A percentile compares a stretch with the other conserved stretches of the same genome.
Evolutionary conservation across 495 filamentous ascomycete genomes (phyloP).

Genomic region (Friedmanniomyces endolithicus): DNA sequence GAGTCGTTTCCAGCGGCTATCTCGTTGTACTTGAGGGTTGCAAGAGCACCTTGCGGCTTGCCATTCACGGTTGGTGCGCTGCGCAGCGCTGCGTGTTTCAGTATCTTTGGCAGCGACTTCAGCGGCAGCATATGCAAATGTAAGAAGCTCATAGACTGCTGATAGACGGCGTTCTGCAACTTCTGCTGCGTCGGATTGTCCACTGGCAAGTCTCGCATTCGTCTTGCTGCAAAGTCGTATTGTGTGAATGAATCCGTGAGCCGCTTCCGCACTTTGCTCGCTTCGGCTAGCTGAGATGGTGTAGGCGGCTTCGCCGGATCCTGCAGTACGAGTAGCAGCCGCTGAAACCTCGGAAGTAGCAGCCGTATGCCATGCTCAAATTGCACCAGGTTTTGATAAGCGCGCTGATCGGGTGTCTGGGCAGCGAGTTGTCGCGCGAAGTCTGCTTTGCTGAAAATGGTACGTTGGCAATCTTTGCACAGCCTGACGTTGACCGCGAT

Average conservation of each 20-base stretch:
- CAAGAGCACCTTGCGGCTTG: slow-evolving; percentile 35
- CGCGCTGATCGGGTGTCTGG: slow-evolving; percentile 62
- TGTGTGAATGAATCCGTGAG: slow-evolving; percentile 84
- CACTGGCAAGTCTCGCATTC: slow-evolving; percentile 66
- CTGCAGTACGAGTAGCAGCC: slow-evolving; percentile 56
- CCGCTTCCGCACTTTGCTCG: slow-evolving; percentile 79
- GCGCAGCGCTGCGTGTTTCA: slow-evolving; percentile 54
- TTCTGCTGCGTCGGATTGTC: slow-evolving; percentile 58
- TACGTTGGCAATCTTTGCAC: slow-evolving; percentile 78
- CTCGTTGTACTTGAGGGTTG: slow-evolving; percentile 49
- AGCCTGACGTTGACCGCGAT: slow-evolving; percentile 73
- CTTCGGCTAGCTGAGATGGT: slow-evolving; percentile 66
- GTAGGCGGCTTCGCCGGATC: slow-evolving; percentile 62
- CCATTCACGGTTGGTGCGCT: slow-evolving; percentile 27
- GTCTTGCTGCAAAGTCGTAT: slow-evolving; percentile 72
- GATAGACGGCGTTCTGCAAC: slow-evolving; percentile 75
- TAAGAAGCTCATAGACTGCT: slow-evolving; percentile 71
- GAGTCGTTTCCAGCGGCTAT: slow-evolving; percentile 36
- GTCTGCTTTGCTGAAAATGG: slow-evolving; percentile 72
- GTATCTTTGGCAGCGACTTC: slow-evolving; percentile 68
- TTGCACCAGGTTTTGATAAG: slow-evolving; percentile 77
- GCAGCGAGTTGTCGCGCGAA: slow-evolving; percentile 57
- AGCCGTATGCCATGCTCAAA: slow-evolving; percentile 81
- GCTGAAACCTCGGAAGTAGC: slow-evolving; percentile 78
- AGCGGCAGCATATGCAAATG: slow-evolving; percentile 87